Percentiles rank a stretch among this genome's conserved stretches.
Evolutionary conservation across 2,329 filamentous ascomycete species (phyloP).

Genomic region (Colletotrichum tofieldiae): DNA sequence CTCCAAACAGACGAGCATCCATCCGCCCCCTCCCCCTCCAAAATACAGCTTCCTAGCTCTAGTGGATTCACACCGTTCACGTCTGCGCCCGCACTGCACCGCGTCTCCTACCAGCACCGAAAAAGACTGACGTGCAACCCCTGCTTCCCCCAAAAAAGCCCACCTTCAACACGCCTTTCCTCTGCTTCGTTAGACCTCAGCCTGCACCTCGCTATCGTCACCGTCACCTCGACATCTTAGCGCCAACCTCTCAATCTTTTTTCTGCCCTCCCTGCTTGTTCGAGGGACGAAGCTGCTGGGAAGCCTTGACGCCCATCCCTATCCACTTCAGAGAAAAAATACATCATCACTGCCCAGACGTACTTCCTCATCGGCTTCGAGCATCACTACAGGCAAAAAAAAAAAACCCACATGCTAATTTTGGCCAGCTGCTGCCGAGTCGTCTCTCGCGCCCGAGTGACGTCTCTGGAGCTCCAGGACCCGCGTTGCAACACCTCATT

Average conservation of each 20-base stretch:
- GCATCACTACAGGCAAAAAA: constrained; percentile 40
- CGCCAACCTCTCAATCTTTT: constrained; percentile 21
- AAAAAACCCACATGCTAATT: constrained; percentile 71
- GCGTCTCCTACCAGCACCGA: constrained; percentile 30
- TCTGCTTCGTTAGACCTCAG: constrained; percentile 35
- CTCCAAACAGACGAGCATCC: constrained; percentile 29
- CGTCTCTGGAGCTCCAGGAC: constrained; percentile 64
- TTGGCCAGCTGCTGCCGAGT: constrained; percentile 67
- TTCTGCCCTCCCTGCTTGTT: not conserved
- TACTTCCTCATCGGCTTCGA: constrained; percentile 39
- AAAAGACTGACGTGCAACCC: constrained; percentile 42
- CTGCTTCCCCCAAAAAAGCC: constrained; percentile 39
- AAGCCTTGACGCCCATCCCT: constrained; percentile 41
- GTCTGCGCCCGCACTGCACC: constrained; percentile 22
- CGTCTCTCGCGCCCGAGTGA: constrained; percentile 68
- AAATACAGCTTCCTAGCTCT: constrained; percentile 38
- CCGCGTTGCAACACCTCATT: constrained; percentile 54
- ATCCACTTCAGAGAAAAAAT: constrained; percentile 50
- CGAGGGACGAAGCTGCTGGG: constrained; percentile 21
- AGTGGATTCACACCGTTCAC: constrained; percentile 37
- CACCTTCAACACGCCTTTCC: constrained; percentile 35
- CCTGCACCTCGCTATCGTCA: constrained; percentile 37
- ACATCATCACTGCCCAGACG: constrained; percentile 23
- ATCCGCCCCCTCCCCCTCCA: constrained; percentile 39
- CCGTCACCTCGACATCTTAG: constrained; percentile 37